Percentiles rank a stretch among this genome's conserved stretches.
Evolutionary conservation across 805 yeast species (phyloP).

Genomic region (Cyberlindnera saturnus): DNA sequence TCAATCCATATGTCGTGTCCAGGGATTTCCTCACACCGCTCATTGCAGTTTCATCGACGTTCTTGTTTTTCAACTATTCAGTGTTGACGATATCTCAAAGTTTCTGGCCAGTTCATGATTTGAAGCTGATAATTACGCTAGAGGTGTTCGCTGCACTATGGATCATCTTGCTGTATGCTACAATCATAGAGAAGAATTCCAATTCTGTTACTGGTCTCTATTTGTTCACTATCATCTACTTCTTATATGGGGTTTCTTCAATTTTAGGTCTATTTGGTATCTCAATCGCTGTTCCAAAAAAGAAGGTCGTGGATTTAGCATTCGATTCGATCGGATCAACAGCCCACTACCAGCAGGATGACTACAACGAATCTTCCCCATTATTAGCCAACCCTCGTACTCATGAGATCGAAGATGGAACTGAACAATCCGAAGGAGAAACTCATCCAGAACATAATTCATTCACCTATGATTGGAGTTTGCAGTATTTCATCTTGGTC

Average conservation of each 20-base stretch:
- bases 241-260: conserved; percentile 40
- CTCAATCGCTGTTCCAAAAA: conserved; percentile 25
- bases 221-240: conserved; percentile 38
- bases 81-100: conserved; percentile 37
- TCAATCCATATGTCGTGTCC: conserved; percentile 47
- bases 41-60: conserved; percentile 39
- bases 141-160: conserved; percentile 54
- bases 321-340: conserved; percentile 11
- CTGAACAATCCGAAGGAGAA: conserved; percentile 3
- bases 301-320: not conserved
- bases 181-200: conserved; percentile 40
- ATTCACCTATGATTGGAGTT: conserved; percentile 71
- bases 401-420: conserved; percentile 9
- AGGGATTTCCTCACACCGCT: conserved; percentile 45
- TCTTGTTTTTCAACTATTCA: conserved; percentile 49
- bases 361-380: conserved; percentile 28
- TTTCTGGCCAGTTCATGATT: conserved; percentile 46
- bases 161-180: conserved; percentile 45
- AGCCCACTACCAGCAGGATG: conserved; percentile 3
- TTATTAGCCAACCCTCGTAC: conserved; percentile 20
- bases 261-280: conserved; percentile 44
- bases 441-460: conserved; percentile 27
- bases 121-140: conserved; percentile 50
- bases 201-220: conserved; percentile 45
- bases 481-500: conserved; percentile 63